Base-by-base conservation (phyloP, 805 yeast species). In the Pichia gijzeniarum region DNA sequence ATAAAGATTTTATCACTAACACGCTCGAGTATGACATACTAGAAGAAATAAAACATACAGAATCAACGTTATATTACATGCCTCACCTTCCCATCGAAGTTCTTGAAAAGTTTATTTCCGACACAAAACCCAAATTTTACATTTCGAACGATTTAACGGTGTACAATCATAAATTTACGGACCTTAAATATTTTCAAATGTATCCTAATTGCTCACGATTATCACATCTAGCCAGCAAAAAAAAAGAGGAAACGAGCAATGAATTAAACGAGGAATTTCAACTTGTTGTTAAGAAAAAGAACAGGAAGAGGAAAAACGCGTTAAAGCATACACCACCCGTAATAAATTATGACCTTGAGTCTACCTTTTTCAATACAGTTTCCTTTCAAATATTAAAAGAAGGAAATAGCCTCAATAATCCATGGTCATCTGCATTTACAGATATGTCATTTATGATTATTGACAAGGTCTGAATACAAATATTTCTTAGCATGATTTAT, bases 41-140 rank as follows among this genome's bases (percentile, higher is more conserved):
- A 19, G 56, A 56, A 42, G 44, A 38, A 2, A 27, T 20, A 3
- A 25, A 39, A 21, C 16, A 3, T 4, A 18, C 1, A 16, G 31
- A 39, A 7, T 21, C 17, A 5, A 39, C 41, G 17, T 43, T 65
- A 16, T 64, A 56, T 35, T 65, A 51, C 44, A 54, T 64, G 60
- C 69, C 70, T 0, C 70, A 66, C 52, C 50, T 57, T 10, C 69
- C 69, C 2, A 57, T 64, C 5, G 47, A 45, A 5, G 47, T 57
- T 2, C 22, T 66, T n/a, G 69, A 66, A 37, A 14, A 33, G 1
- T 45, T 64, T 4, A 20, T 66, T 1, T 17, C 34, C 1, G 18
- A 13, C 1, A 51, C 45, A 6, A 41, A 55, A 13, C 69, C 69
- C 1, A 12, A n/a, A 2, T 50, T 47, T 45, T 38, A 65, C 48